These are phyloP conservation scores for Helicostylum pulchrum DNA, from an alignment of 192 early-diverging fungal genomes.

Conservation along the genomic window DNA sequence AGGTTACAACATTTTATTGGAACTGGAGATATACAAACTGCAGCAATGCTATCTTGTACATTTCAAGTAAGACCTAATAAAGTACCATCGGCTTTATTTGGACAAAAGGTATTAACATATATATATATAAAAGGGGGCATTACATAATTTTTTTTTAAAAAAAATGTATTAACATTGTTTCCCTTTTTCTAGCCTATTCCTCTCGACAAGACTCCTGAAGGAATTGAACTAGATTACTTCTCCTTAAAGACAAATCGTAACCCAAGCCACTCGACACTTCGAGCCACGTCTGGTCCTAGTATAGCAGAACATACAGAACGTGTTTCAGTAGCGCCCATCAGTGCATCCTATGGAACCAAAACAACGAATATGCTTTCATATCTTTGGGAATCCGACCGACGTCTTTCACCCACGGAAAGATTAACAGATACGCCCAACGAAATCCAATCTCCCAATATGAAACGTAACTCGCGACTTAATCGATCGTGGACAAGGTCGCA, in stretches of 20 bases:
- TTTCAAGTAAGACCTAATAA: slow-evolving; percentile 44
- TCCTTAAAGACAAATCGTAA: slow-evolving; percentile 12
- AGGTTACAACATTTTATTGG: slow-evolving; percentile 52
- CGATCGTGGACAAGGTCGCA: background rate
- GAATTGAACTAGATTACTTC: slow-evolving; percentile 12
- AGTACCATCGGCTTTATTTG: slow-evolving; percentile 11
- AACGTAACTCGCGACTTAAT: slow-evolving; percentile 11
- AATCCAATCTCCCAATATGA: background rate
- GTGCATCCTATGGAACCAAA: slow-evolving; percentile 11
- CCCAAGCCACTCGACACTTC: background rate
- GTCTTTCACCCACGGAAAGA: background rate
- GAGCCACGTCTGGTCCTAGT: background rate
- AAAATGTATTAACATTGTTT: background rate
- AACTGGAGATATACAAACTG: slow-evolving; percentile 63
- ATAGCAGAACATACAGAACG: background rate
- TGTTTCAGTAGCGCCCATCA: background rate
- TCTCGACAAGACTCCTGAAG: slow-evolving; percentile 3
- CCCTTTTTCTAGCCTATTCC: background rate
- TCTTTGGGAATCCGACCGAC: slow-evolving; percentile 17
- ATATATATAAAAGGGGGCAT: background rate
- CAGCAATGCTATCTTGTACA: slow-evolving; percentile 62
- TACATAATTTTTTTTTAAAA: background rate
- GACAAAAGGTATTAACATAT: background rate
- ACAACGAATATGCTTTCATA: slow-evolving; percentile 19
- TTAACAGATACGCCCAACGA: background rate